Evolutionary conservation across 441 rosid species (phyloP), one percentile per base, ranked within the genome.

Genomic region (Corymbia calophylla): DNA sequence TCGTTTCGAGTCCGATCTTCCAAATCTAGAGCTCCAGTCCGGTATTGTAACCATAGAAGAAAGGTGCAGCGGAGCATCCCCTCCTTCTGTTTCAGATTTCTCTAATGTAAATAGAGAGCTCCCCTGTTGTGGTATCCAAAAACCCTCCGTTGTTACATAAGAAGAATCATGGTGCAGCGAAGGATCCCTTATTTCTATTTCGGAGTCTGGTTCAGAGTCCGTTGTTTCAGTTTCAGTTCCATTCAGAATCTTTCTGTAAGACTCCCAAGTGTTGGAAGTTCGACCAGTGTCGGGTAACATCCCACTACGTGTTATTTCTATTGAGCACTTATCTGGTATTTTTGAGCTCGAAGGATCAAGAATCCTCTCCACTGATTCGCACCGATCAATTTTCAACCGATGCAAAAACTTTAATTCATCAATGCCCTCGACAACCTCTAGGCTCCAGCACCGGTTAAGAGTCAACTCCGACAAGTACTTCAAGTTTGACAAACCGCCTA

Each of bases 341-440:
- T 60, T 60, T 1, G 16, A 60, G 31, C 31, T 60, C 4, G 1
- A 3, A 25, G 66, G 3, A 60, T 60, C 64, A 58, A 27, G 9
- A 58, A 60, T 60, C 66, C 6, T 60, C 25, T 13, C 64, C 64
- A 60, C 0, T 16, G 64, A 58, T 58, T 7, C 0, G 16, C 66
- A 58, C 3, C 0, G 0, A 1, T 5, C 0, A 60, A 27, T 3
- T 5, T 0, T 0, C 66, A 60, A 60, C 3, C 6, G 1, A 12
- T 6, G 17, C 66, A 60, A 60, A 60, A 60, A 60, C 66, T 12
- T 31, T 60, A 60, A 3, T 60, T 60, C 66, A 0, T 27, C 31
- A 60, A 60, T 6, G 31, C 66, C 31, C 66, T 60, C 31, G 4
- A 60, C 66, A 27, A 60, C 66, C 31, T 27, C 0, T 2, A 60